Conservation (phyloP, 2,329 filamentous ascomycete genomes). For the Cytospora schulzeri region DNA sequence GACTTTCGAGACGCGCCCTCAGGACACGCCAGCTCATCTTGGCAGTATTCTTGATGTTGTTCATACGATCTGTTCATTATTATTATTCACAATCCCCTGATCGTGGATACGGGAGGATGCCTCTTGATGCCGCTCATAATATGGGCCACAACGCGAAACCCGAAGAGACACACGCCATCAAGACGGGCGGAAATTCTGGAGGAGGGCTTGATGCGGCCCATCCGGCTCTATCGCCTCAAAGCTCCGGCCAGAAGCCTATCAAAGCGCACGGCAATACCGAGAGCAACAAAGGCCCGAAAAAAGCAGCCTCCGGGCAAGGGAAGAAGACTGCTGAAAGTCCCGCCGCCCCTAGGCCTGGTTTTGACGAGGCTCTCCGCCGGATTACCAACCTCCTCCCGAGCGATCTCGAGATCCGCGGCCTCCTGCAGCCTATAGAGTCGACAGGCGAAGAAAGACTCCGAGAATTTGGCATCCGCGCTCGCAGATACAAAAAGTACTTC, state of each 20-base stretch:
- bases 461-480: conserved; percentile 43
- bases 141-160: not conserved
- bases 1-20: conserved; percentile 1
- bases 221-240: not conserved
- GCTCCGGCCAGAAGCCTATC: not conserved
- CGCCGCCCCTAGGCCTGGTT: conserved; percentile 17
- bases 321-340: not conserved
- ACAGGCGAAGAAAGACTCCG: conserved; percentile 43
- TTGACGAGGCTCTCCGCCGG: conserved; percentile 32
- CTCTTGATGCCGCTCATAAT: not conserved
- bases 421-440: conserved; percentile 40
- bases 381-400: conserved; percentile 36
- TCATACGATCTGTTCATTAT: not conserved
- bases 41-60: conserved; percentile 6
- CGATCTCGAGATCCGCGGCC: conserved; percentile 39
- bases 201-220: not conserved
- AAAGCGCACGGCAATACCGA: not conserved
- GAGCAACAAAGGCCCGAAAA: not conserved
- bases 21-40: conserved; percentile 5
- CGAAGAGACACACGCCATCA: not conserved
- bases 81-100: not conserved
- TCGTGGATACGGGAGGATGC: not conserved
- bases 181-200: not conserved
- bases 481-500: conserved; percentile 43
- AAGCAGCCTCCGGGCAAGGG: not conserved